phyloP scores from a whole-genome alignment of 331 rosid genomes.

The Quercus phellos region DNA sequence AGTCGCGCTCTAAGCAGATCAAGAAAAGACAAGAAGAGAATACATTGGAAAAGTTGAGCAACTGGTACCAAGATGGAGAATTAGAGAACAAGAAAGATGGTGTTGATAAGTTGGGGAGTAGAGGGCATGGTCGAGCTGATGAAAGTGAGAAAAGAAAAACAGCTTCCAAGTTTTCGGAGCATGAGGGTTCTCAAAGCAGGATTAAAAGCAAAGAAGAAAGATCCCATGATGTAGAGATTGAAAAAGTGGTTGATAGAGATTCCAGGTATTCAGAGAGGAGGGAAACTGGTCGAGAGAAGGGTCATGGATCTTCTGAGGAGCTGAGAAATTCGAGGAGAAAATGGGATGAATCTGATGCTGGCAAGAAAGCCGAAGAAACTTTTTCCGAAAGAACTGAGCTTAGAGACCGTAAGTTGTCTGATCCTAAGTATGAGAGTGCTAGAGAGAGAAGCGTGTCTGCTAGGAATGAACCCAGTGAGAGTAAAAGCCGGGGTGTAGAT shows the following conservation, averaged over 20 bases:
- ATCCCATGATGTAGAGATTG: conserved; percentile 41
- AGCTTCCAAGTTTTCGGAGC: conserved; percentile 41
- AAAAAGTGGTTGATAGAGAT: conserved; percentile 55
- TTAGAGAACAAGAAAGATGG: conserved; percentile 57
- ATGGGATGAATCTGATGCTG: conserved; percentile 82
- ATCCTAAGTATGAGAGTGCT: conserved; percentile 49
- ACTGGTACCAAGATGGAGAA: conserved; percentile 94
- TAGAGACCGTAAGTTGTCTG: conserved; percentile 51
- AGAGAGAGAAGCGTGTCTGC: conserved; percentile 56
- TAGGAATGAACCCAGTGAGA: conserved; percentile 62
- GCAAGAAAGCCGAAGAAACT: conserved; percentile 43
- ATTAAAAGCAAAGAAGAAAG: conserved; percentile 55
- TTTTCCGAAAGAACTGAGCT: conserved; percentile 52
- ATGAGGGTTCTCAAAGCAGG: conserved; percentile 50
- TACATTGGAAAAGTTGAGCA: conserved; percentile 82
- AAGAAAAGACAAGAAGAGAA: conserved; percentile 91
- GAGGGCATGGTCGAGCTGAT: conserved; percentile 33
- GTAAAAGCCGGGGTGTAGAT: conserved; percentile 45
- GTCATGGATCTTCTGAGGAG: conserved; percentile 69
- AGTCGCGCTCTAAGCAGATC: conserved; percentile 47
- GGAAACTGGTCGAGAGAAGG: conserved; percentile 65
- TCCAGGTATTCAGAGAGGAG: conserved; percentile 54
- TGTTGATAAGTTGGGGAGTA: conserved; percentile 55
- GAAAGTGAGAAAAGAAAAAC: conserved; percentile 58
- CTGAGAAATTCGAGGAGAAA: conserved; percentile 71